Evolutionary conservation across 768 basidiomycete genomes (phyloP).

Genomic region (Cubamyces sp.): DNA sequence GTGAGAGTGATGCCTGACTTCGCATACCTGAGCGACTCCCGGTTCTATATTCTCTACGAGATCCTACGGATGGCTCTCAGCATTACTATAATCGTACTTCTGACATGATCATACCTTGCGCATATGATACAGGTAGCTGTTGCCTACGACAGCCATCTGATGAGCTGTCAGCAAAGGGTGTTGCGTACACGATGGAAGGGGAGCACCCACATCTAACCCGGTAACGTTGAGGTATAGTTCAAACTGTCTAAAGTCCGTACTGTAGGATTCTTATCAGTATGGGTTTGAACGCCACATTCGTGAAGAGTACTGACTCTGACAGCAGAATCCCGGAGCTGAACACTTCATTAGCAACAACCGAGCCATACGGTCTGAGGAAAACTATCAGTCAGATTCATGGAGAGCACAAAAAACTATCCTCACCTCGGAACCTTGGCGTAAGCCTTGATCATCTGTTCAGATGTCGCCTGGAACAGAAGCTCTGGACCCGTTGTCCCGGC

Average conservation of each 20-base stretch:
- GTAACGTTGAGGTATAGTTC: conserved; percentile 88
- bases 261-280: conserved; percentile 33
- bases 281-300: not conserved
- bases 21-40: conserved; percentile 66
- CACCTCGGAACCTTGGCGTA: conserved; percentile 84
- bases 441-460: conserved; percentile 91
- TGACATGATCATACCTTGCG: conserved; percentile 56
- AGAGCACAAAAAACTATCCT: not conserved
- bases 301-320: conserved; percentile 67
- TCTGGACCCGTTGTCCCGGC: conserved; percentile 89
- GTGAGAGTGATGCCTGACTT: not conserved
- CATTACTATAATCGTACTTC: no score
- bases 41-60: conserved; percentile 81
- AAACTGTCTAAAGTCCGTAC: conserved; percentile 96
- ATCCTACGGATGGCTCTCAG: conserved; percentile 47
- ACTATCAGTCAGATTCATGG: not conserved
- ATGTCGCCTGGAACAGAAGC: conserved; percentile 94
- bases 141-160: conserved; percentile 89
- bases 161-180: not conserved
- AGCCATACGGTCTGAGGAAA: conserved; percentile 73
- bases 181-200: not conserved
- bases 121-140: conserved; percentile 95
- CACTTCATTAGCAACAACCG: conserved; percentile 87
- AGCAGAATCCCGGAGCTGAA: conserved; percentile 90
- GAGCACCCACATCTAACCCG: conserved; percentile 76